Evolutionary conservation across 345 rosid species (phyloP), one percentile per base, ranked within the genome.

Genomic region (Mallotus nudiflorus): DNA sequence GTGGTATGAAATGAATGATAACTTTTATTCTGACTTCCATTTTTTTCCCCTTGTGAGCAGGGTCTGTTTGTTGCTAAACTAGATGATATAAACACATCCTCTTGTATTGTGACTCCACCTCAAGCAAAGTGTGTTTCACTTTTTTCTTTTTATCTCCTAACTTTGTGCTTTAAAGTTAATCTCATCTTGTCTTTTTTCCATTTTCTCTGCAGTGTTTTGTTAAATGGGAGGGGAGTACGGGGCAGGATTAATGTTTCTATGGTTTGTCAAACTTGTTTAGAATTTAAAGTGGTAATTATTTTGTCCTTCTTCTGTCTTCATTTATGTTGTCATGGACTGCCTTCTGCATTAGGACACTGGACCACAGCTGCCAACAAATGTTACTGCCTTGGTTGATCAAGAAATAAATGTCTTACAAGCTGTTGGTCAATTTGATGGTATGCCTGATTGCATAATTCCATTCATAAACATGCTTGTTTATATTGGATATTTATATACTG

Each of bases 361-460:
- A 58, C 65, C 73, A 42, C 73, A 69, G 55, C 3, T 55, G 18
- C 73, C 73, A 39, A 69, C 73, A 18, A 58, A 69, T 42, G 35
- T 69, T 18, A 69, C 73, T 42, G 27, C 65, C 24, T 56, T 69
- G 65, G 54, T 69, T 39, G 56, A 69, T 15, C 16, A 57, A 19
- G 73, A 65, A 44, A 58, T 20, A 13, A 69, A 69, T 58, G 14
- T 69, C 44, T 25, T 69, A n/a, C 73, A 69, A 20, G 73, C 64
- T 55, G 55, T 69, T 42, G 73, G 73, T 25, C 65, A 69, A 42
- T 69, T 69, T 56, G 60, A 58, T 69, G 65, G 73, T 69, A 69
- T 69, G 25, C 39, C 33, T 27, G 22, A 49, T 37, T 46, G 33
- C 20, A 31, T 9, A 29, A 44, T 18, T 65, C 9, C 24, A 15